Base-by-base conservation (phyloP, 2,329 filamentous ascomycete genomes). In the Aureobasidium sp. region DNA sequence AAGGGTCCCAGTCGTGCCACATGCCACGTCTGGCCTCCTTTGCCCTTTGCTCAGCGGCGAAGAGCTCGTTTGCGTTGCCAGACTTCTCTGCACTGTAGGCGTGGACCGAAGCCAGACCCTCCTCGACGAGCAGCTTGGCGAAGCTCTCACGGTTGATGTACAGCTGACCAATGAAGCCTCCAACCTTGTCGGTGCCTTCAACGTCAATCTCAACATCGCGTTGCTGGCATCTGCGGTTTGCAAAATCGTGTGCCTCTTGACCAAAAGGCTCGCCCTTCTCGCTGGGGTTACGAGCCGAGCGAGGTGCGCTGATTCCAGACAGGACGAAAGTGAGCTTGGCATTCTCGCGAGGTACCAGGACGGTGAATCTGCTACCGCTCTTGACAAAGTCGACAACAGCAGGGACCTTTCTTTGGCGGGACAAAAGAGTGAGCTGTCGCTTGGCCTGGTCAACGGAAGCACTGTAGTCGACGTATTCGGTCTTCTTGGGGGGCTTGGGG, bases 311-410 rank as follows among this genome's bases (percentile, higher is more conserved):
- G 66, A 99, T 94, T 50, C 94, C 93, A 57, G 89, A 93, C 50
- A 99, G 84, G 4, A 99, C 92, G 71, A 99, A 87, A 1, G 93
- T 99, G 63, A 99, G 80, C 79, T 96, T 97, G 70, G 93, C 86
- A 69, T 90, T 91, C 72, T 99, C 94, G 37, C 92, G 87, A 49
- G 94, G 93, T 51, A 99, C 85, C 10, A 99, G 79, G 37, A 99
- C 81, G 27, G 90, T 95, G 75, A 97, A 99, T 66, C 94, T 85
- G 42, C 92, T 95, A 31, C 89, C 94, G n/a, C 91, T 89, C 77
- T 97, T 96, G 79, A 95, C 94, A 73, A 95, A 99, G 74, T 99
- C 94, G 43, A 99, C 91, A 67, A 99, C 81, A 11, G 89, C 94
- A 8, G 94, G 91, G 3, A 97, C 87, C 74, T 89, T 93, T 80